Evolutionary conservation across 2,329 filamentous ascomycete species (phyloP), one percentile per base, ranked within the genome.

Genomic region (Ambrosiella cleistominuta): DNA sequence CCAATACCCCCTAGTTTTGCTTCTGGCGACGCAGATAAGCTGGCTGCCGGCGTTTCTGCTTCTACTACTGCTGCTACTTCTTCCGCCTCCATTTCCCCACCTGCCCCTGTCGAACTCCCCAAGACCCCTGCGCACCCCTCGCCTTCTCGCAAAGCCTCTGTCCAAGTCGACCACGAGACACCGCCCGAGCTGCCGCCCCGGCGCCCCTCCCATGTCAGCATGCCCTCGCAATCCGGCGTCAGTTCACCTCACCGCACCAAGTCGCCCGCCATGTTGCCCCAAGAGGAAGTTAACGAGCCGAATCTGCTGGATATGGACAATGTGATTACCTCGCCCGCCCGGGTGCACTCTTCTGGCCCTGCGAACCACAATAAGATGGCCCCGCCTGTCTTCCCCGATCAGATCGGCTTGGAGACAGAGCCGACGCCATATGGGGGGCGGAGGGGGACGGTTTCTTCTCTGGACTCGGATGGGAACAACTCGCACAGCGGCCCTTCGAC

Each of bases 381-480:
- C 2, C 49, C 58, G 9, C 58, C 58, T n/a, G 58, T 60, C 3
- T 60, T 60, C 13, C 58, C 58, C 9, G 55, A 47, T 11, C 50
- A 57, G 19, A 60, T 60, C n/a, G 56, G 56, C 36, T 36, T 60
- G 8, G 58, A 57, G 7, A 60, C 58, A 1, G 58, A 60, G 37
- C 55, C 58, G 11, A 60, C 58, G 11, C 58, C 58, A 13, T 60
- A 60, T 44, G 58, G 58, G 13, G 58, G 58, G 27, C 58, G 58
- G 49, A 50, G 58, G 36, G 58, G 58, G 8, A 60, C 54, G n/a
- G 50, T 60, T 19, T 60, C 58, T n/a, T 60, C 58, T 8, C 45
- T 60, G 40, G 58, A 60, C n/a, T 57, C 58, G 3, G 58, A 60
- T 13, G 51, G 55, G 3, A 50, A 49, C 3, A 35, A 47, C 27